phyloP scores from a whole-genome alignment of 257 asterid genomes.

The Ehretia macrophylla region DNA sequence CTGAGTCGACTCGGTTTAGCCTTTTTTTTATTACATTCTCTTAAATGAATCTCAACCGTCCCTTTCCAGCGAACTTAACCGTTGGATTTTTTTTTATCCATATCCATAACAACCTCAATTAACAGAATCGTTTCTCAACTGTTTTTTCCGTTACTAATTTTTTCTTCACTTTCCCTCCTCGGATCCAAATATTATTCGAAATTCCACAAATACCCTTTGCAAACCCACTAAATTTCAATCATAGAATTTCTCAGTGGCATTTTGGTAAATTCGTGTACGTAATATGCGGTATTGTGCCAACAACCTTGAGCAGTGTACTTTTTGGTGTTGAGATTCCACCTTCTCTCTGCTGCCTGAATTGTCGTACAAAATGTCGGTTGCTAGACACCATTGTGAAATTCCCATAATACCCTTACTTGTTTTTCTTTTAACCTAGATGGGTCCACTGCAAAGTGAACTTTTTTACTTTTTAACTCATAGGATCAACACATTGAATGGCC shows the following conservation, averaged over 20 bases:
- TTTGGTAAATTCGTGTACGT: background rate
- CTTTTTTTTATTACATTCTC: constrained; percentile 8
- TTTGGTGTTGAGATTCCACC: constrained; percentile 6
- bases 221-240: background rate
- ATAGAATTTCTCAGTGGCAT: background rate
- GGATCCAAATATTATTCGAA: constrained; percentile 34
- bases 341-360: constrained; percentile 20
- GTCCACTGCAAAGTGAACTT: no score
- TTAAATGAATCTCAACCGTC: constrained; percentile 31
- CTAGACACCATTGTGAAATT: constrained; percentile 20
- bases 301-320: constrained; percentile 8
- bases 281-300: background rate
- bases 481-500: no score
- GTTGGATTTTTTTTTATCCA: constrained; percentile 33
- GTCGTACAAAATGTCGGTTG: constrained; percentile 32
- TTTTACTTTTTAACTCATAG: no score
- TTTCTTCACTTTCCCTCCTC: constrained; percentile 15
- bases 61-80: constrained; percentile 26
- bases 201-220: constrained; percentile 13
- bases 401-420: constrained; percentile 14
- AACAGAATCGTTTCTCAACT: constrained; percentile 28
- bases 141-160: constrained; percentile 37
- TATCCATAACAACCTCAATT: constrained; percentile 3
- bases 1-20: constrained; percentile 34
- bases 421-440: background rate